Evolutionary conservation across 371 early-diverging fungal genomes (phyloP).

Genomic region (Haplosporangium sp.): DNA sequence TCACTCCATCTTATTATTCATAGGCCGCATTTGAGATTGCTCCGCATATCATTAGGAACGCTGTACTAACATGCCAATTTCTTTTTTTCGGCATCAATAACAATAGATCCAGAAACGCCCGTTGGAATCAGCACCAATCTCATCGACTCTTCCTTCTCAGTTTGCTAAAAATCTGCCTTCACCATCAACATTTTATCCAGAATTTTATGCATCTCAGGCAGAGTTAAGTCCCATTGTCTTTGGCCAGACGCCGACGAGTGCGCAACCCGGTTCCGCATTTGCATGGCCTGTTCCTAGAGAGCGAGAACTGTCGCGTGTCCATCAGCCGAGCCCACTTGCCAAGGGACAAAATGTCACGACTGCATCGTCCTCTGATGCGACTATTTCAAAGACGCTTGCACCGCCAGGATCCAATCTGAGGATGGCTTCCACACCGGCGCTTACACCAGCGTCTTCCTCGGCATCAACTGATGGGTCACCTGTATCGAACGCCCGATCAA

Average conservation of each 20-base stretch:
- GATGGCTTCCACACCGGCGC: slow-evolving; percentile 15
- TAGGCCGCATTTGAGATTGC: not conserved
- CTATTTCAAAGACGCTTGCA: slow-evolving; percentile 12
- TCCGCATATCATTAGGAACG: too few species aligned
- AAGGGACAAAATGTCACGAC: slow-evolving; percentile 34
- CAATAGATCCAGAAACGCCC: slow-evolving; percentile 49
- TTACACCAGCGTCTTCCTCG: slow-evolving; percentile 28
- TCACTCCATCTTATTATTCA: not conserved
- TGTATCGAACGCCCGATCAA: slow-evolving; percentile 32
- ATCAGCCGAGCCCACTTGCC: slow-evolving; percentile 52
- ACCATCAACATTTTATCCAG: slow-evolving; percentile 81
- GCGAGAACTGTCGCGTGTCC: slow-evolving; percentile 43
- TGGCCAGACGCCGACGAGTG: slow-evolving; percentile 52
- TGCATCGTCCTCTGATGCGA: slow-evolving; percentile 3
- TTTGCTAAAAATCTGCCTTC: slow-evolving; percentile 84
- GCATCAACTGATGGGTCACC: slow-evolving; percentile 42
- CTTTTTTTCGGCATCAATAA: not conserved
- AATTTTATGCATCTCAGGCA: slow-evolving; percentile 68
- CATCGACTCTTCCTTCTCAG: slow-evolving; percentile 62
- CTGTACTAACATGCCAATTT: not conserved
- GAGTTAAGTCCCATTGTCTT: slow-evolving; percentile 54
- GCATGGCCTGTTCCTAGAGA: slow-evolving; percentile 48
- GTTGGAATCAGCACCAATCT: slow-evolving; percentile 48
- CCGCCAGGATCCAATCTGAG: slow-evolving; percentile 44
- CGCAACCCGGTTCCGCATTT: slow-evolving; percentile 41